Evolutionary conservation across 257 asterid genomes (phyloP), one percentile per base, ranked within the genome.

Genomic region (Gentiana straminea): DNA sequence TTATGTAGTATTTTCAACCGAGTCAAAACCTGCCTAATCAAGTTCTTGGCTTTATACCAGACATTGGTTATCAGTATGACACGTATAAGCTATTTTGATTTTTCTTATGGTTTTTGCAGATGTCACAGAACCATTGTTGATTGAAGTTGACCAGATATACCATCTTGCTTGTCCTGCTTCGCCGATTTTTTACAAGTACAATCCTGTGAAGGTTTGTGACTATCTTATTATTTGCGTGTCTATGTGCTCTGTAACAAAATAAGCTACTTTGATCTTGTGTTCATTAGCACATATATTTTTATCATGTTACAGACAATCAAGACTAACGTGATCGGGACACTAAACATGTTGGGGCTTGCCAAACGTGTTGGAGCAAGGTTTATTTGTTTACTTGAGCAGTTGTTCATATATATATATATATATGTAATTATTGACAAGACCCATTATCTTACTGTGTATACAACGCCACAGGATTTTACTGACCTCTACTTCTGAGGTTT

Each of bases 141-240:
- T 90, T 41, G 98, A 90, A 69, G 96, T 86, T 67, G 97, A 90
- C 72, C 85, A 71, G 55, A 90, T 90, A 59, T 90, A 86, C 78
- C 97, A 90, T 76, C 97, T 90, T 70, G 97, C 97, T 67, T 90
- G 97, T 48, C 97, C 97, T 54, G 97, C 97, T 49, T 90, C 96
- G 64, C 97, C 96, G 7, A 84, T 90, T 50, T 86, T 86, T 66
- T 90, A 90, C 80, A 90, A 90, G 64, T 79, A 90, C 77, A 90
- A 90, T 63, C 98, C 98, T 54, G 98, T 90, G 54, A 90, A 90
- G 90, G 95, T 79, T 56, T 7, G 80, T 60, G 15, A 24, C 59
- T 5, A 7, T 41, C 46, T 7, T 41, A 10, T 5, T 41, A 41
- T 41, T 41, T 7, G 9, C 7, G 2, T 4, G 1, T 41, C 9